A percentile compares a stretch with the other conserved stretches of the same genome.
These are phyloP conservation scores for Trypanosoma avium DNA, from an alignment of 208 protist species.

Conservation along the genomic window DNA sequence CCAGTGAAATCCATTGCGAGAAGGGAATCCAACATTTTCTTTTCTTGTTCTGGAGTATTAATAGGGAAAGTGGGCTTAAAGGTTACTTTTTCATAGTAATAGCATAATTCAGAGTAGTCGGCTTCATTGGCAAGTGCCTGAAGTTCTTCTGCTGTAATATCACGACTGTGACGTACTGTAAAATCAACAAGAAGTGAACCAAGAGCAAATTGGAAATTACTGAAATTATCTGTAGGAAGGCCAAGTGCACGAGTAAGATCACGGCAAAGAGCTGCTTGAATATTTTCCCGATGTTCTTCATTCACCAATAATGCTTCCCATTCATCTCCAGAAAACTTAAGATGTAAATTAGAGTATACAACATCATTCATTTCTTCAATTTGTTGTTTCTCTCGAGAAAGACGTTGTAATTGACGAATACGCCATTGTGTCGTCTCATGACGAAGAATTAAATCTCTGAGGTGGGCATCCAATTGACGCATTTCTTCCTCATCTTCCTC, in stretches of 20 bases:
- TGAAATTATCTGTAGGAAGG: constrained; percentile 42
- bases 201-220: constrained; percentile 16
- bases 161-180: constrained; percentile 66
- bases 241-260: constrained; percentile 50
- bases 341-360: constrained; percentile 60
- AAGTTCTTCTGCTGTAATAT: constrained; percentile 55
- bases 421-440: constrained; percentile 57
- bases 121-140: constrained; percentile 63
- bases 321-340: constrained; percentile 54
- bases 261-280: constrained; percentile 41
- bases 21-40: constrained; percentile 15
- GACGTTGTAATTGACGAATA: constrained; percentile 54
- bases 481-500: constrained; percentile 79
- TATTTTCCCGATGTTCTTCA: constrained; percentile 34
- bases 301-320: constrained; percentile 57
- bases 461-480: constrained; percentile 56
- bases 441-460: constrained; percentile 46
- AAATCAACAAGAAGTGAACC: constrained; percentile 41
- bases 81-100: constrained; percentile 71
- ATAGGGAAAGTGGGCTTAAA: constrained; percentile 57
- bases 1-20: constrained; percentile 46
- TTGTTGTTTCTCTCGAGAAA: constrained; percentile 57
- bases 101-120: constrained; percentile 46
- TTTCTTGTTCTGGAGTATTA: constrained; percentile 61
- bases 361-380: constrained; percentile 48